Percentiles rank a stretch among this genome's conserved stretches.
phyloP scores from a whole-genome alignment of 202 grass and related monocot species.

The Elaeis oleifera region DNA sequence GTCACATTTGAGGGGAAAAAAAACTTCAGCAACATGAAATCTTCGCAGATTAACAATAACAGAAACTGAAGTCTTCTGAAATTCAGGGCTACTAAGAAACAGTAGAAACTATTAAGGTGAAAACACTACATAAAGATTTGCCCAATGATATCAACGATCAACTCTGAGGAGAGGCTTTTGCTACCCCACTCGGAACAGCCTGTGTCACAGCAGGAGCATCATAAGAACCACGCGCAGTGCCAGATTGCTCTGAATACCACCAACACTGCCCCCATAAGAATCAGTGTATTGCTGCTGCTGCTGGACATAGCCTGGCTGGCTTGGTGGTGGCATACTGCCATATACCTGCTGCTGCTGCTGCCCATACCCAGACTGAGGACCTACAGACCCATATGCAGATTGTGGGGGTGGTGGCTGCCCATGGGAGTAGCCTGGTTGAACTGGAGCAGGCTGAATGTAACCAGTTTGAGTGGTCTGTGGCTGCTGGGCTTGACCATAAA shows the following conservation, averaged over 20 bases:
- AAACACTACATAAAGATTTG: too few species aligned
- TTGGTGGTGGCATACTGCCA: not conserved
- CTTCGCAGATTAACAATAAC: too few species aligned
- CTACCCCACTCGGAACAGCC: too few species aligned
- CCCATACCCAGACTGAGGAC: not conserved
- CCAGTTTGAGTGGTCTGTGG: not conserved
- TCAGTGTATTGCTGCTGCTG: slow-evolving; percentile 8
- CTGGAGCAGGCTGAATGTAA: not conserved
- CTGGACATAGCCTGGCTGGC: slow-evolving; percentile 14
- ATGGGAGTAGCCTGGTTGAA: slow-evolving; percentile 5
- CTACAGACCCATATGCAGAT: too few species aligned
- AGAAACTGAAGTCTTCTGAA: too few species aligned
- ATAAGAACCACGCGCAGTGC: not conserved
- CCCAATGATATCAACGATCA: too few species aligned
- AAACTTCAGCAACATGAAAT: too few species aligned
- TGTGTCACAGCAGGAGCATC: not conserved
- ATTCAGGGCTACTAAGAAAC: too few species aligned
- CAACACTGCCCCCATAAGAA: not conserved
- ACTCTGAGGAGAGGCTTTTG: too few species aligned
- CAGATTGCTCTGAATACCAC: not conserved
- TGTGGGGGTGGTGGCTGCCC: slow-evolving; percentile 7
- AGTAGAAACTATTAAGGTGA: too few species aligned
- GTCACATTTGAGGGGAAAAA: too few species aligned
- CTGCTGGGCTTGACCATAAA: slow-evolving; percentile 14
- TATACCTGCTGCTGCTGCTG: slow-evolving; percentile 5